Evolutionary conservation across 2,329 filamentous ascomycete species (phyloP).

Genomic region (Fusarium mundagurra): DNA sequence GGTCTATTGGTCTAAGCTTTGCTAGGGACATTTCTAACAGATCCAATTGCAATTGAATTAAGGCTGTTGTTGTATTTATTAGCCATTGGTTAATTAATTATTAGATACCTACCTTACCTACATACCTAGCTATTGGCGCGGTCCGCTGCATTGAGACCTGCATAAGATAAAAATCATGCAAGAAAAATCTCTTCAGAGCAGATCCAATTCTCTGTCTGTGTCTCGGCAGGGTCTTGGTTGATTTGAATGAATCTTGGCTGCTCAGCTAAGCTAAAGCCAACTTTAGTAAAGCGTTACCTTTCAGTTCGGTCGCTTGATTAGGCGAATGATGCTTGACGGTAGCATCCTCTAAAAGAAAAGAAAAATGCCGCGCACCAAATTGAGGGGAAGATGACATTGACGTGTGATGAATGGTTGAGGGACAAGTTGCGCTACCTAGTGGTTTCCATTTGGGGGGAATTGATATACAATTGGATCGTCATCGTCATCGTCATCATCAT

Average conservation of each 20-base stretch:
- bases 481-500: background rate
- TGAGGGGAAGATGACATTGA: conserved; percentile 29
- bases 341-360: background rate
- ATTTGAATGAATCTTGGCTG: background rate
- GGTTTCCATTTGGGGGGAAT: background rate
- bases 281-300: too few relatives aligned
- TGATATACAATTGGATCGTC: conserved; percentile 2
- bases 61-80: background rate
- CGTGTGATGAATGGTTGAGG: conserved; percentile 20
- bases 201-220: background rate
- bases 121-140: background rate
- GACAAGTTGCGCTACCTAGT: background rate
- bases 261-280: background rate
- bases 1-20: background rate
- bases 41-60: background rate
- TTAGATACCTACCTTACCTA: background rate
- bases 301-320: conserved; percentile 18
- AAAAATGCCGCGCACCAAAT: conserved; percentile 24
- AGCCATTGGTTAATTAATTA: background rate
- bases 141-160: background rate
- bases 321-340: conserved; percentile 7
- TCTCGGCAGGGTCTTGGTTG: background rate
- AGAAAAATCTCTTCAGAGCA: conserved; percentile 19
- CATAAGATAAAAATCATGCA: background rate
- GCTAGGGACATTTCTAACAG: background rate